Percentiles rank a stretch among this genome's conserved stretches.
phyloP scores from a whole-genome alignment of 2,329 filamentous ascomycete species.

The Aureobasidium sp. region DNA sequence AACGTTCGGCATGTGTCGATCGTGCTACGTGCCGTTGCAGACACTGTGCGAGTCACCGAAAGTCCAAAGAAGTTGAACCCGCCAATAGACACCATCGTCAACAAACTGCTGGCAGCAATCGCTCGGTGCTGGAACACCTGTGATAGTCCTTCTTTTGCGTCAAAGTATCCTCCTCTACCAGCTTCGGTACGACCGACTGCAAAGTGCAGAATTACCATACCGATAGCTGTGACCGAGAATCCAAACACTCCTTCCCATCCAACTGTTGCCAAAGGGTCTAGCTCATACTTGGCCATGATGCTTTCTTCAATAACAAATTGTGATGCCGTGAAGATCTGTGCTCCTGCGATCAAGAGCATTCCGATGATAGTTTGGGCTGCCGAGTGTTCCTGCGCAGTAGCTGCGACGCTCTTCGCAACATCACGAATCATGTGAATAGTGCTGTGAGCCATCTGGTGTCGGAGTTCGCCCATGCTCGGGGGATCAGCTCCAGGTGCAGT shows the following conservation, averaged over 20 bases:
- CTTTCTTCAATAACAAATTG: slow-evolving; percentile 96
- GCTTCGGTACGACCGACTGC: slow-evolving; percentile 64
- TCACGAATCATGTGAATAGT: not conserved
- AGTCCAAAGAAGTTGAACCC: slow-evolving; percentile 99
- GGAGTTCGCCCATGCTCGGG: not conserved
- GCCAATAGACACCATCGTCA: slow-evolving; percentile 97
- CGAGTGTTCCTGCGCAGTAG: slow-evolving; percentile 40
- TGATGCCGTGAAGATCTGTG: slow-evolving; percentile 92
- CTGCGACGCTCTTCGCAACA: slow-evolving; percentile 28
- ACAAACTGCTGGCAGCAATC: slow-evolving; percentile 66
- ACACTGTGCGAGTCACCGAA: slow-evolving; percentile 81
- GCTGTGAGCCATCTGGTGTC: not conserved
- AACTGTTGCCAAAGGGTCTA: slow-evolving; percentile 82
- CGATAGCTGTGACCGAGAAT: slow-evolving; percentile 66
- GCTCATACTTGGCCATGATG: slow-evolving; percentile 70
- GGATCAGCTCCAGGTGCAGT: slow-evolving; percentile 18
- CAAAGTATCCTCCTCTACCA: slow-evolving; percentile 78
- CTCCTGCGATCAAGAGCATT: slow-evolving; percentile 81
- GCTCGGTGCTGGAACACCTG: slow-evolving; percentile 65
- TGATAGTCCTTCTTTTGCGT: slow-evolving; percentile 74
- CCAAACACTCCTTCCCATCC: slow-evolving; percentile 96
- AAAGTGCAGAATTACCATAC: slow-evolving; percentile 73
- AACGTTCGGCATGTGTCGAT: slow-evolving; percentile 96
- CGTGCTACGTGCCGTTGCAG: slow-evolving; percentile 85
- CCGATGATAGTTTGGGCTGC: slow-evolving; percentile 68